phyloP scores from a whole-genome alignment of 202 grass and related monocot genomes.

The Schoenoplectus triqueter region DNA sequence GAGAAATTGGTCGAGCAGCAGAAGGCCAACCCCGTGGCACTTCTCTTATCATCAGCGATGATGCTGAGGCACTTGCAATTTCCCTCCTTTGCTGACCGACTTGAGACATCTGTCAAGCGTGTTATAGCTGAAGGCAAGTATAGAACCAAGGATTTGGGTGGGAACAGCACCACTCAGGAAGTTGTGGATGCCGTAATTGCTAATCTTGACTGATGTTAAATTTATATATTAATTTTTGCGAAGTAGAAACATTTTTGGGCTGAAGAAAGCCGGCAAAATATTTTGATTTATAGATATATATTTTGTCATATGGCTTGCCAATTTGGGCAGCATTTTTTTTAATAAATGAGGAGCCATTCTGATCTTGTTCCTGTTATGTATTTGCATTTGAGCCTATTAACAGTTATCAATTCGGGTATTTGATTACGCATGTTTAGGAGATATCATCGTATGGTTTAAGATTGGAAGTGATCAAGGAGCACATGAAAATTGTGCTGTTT shows the following conservation, averaged over 20 bases:
- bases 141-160: conserved; percentile 81
- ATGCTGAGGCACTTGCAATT: conserved; percentile 86
- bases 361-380: conserved; percentile 9
- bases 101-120: conserved; percentile 76
- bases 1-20: conserved; percentile 67
- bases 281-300: background rate
- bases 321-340: background rate
- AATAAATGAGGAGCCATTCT: background rate
- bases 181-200: conserved; percentile 74
- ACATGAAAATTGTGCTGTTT: background rate
- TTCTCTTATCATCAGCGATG: conserved; percentile 81
- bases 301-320: conserved; percentile 27
- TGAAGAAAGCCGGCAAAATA: background rate
- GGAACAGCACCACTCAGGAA: conserved; percentile 76
- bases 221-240: conserved; percentile 18
- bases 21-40: conserved; percentile 74
- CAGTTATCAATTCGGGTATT: conserved; percentile 6
- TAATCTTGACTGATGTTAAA: conserved; percentile 56
- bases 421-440: background rate
- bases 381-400: conserved; percentile 1
- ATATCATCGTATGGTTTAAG: background rate
- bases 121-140: conserved; percentile 57
- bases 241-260: background rate
- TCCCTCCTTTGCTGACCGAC: conserved; percentile 74
- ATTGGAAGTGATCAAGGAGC: background rate